These are phyloP conservation scores for Vitis hybrid DNA, from an alignment of 177 flowering plant species.

Conservation along the genomic window DNA sequence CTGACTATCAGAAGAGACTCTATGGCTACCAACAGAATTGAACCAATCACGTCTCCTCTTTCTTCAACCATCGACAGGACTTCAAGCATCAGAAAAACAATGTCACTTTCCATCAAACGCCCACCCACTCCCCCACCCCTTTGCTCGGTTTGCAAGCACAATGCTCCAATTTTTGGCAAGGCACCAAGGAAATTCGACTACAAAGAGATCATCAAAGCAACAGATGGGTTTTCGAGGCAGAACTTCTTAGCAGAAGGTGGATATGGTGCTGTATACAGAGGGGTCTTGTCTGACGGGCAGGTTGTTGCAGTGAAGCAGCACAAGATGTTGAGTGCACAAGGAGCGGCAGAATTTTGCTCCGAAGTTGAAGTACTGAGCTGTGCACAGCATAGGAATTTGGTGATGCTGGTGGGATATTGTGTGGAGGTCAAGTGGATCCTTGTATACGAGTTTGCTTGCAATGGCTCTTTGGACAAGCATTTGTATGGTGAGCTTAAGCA, in stretches of 20 bases:
- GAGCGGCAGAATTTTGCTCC: slow-evolving; percentile 38
- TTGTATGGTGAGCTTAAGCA: slow-evolving; percentile 29
- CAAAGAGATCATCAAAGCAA: slow-evolving; percentile 35
- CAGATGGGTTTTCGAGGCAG: slow-evolving; percentile 31
- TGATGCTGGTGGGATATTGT: slow-evolving; percentile 45
- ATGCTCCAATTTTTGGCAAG: slow-evolving; percentile 36
- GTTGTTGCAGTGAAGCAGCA: slow-evolving; percentile 48
- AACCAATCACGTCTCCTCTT: not conserved
- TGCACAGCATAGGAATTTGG: slow-evolving; percentile 50
- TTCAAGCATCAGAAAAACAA: slow-evolving; percentile 37
- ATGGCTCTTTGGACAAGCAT: slow-evolving; percentile 46
- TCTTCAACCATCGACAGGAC: slow-evolving; percentile 22
- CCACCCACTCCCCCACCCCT: slow-evolving; percentile 47
- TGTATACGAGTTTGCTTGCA: slow-evolving; percentile 45
- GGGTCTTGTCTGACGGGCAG: slow-evolving; percentile 46
- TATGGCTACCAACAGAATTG: not conserved
- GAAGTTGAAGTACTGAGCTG: slow-evolving; percentile 51
- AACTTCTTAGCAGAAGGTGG: slow-evolving; percentile 47
- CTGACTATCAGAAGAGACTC: slow-evolving; percentile 3
- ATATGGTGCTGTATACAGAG: slow-evolving; percentile 36
- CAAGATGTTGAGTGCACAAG: slow-evolving; percentile 33
- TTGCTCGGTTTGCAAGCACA: slow-evolving; percentile 44
- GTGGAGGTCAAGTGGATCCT: slow-evolving; percentile 37
- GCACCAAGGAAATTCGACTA: slow-evolving; percentile 39
- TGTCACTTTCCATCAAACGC: slow-evolving; percentile 30